phyloP scores from a whole-genome alignment of 169 alveolate species.

The Plasmodium gaboni region DNA sequence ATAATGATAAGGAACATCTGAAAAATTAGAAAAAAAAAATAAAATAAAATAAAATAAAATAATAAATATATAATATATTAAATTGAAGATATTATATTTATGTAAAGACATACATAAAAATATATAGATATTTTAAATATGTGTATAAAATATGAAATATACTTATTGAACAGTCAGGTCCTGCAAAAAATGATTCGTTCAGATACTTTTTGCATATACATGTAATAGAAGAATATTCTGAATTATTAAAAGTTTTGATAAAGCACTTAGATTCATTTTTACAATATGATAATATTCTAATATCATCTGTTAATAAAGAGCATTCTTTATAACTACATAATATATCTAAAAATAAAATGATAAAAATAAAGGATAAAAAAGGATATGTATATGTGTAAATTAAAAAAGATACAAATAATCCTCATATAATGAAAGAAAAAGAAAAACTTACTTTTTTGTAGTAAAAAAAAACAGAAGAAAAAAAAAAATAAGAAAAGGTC shows the following conservation, averaged over 20 bases:
- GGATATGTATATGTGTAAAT: not conserved
- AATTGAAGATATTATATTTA: not conserved
- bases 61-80: not conserved
- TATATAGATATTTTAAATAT: too few relatives aligned
- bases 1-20: conserved; percentile 63
- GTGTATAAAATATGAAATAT: not conserved
- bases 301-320: conserved; percentile 32
- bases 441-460: conserved; percentile 17
- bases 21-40: not conserved
- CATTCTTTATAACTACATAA: conserved; percentile 27
- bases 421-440: too few relatives aligned
- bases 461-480: conserved; percentile 2
- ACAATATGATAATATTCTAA: conserved; percentile 41
- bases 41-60: not conserved
- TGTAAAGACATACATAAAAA: not conserved
- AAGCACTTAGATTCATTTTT: conserved; percentile 48
- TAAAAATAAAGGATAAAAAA: not conserved
- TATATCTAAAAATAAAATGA: conserved; percentile 5
- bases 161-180: conserved; percentile 75
- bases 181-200: conserved; percentile 57
- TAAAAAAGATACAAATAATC: not conserved
- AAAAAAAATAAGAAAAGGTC: not conserved
- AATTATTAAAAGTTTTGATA: conserved; percentile 15
- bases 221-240: conserved; percentile 29
- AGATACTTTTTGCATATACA: conserved; percentile 51